These are phyloP conservation scores for Lunularia cruciata DNA, from an alignment of 225 moss, liverwort and hornwort species.

Conservation along the genomic window DNA sequence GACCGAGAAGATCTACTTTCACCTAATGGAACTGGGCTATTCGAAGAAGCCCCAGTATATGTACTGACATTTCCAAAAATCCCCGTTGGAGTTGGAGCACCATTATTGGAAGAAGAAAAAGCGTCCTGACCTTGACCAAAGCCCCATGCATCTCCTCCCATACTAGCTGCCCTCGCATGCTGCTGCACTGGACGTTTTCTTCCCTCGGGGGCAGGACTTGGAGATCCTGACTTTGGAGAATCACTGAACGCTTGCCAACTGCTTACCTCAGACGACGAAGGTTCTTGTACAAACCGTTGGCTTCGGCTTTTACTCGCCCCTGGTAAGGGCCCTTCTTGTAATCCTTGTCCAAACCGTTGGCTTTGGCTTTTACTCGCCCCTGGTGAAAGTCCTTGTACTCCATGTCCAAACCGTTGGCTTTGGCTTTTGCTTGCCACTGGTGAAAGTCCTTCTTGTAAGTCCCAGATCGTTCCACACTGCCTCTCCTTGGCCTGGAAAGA, in stretches of 20 bases:
- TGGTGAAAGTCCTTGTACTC: constrained; percentile 54
- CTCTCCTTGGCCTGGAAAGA: constrained; percentile 50
- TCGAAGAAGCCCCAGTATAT: constrained; percentile 34
- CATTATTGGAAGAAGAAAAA: constrained; percentile 41
- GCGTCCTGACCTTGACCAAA: constrained; percentile 41
- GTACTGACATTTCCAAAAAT: constrained; percentile 37
- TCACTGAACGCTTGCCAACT: constrained; percentile 79
- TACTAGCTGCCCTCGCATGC: constrained; percentile 50
- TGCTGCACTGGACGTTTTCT: constrained; percentile 43
- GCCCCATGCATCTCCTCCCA: constrained; percentile 67
- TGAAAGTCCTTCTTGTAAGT: constrained; percentile 91
- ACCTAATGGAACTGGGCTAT: constrained; percentile 38
- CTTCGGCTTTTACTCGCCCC: constrained; percentile 33
- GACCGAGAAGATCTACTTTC: constrained; percentile 49
- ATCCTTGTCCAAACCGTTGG: constrained; percentile 31
- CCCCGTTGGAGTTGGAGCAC: constrained; percentile 39
- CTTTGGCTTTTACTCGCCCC: too few species aligned
- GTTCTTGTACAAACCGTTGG: constrained; percentile 24
- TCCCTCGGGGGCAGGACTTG: constrained; percentile 38
- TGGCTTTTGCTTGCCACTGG: constrained; percentile 37
- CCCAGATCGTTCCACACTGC: constrained; percentile 89
- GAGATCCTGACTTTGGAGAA: constrained; percentile 35
- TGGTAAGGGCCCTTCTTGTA: constrained; percentile 83
- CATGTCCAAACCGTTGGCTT: constrained; percentile 22
- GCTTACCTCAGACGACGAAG: constrained; percentile 25